Evolutionary conservation across 345 rosid species (phyloP), one percentile per base, ranked within the genome.

Genomic region (Anastatica hierochuntica): DNA sequence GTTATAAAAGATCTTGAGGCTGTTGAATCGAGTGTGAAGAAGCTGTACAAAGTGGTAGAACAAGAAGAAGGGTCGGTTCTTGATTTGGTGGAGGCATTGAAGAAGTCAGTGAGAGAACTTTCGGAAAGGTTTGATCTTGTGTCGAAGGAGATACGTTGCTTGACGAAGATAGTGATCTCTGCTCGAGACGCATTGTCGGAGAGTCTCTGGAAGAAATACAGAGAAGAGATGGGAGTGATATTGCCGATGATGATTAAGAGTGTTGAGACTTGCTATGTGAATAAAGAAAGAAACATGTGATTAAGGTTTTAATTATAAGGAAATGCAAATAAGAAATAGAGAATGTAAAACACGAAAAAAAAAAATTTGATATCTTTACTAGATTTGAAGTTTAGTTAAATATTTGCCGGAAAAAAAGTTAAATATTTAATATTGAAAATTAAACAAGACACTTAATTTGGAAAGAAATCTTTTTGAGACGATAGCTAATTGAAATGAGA

Each of bases 111-210:
- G 13, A 82, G 65, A 39, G 62, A 72, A 17, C 82, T 88, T 19
- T 76, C 88, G 0, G 70, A 71, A 10, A 94, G 79, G 45, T 58
- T 88, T 47, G 88, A 92, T 58, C 29, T 62, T 57, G 77, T 88
- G 49, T 52, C 76, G 2, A 78, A 71, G 61, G 78, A 68, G 65
- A 81, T 77, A 31, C 76, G 72, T 59, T 50, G 53, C 53, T 81
- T 88, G 63, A 76, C 71, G 67, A 84, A 76, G 62, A 64, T 82
- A 53, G 79, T 88, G 60, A 67, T 85, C 49, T 50, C 72, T 1
- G 82, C 86, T 15, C 84, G 90, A 6, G 85, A 88, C 66, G 82
- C 86, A 10, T 65, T 90, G 76, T 81, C 81, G 3, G 72, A 80
- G 73, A 77, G 69, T 33, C 74, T 92, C 5, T 79, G 95, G 67